Conservation (phyloP, 345 rosid genomes). For the Brassica carinata region DNA sequence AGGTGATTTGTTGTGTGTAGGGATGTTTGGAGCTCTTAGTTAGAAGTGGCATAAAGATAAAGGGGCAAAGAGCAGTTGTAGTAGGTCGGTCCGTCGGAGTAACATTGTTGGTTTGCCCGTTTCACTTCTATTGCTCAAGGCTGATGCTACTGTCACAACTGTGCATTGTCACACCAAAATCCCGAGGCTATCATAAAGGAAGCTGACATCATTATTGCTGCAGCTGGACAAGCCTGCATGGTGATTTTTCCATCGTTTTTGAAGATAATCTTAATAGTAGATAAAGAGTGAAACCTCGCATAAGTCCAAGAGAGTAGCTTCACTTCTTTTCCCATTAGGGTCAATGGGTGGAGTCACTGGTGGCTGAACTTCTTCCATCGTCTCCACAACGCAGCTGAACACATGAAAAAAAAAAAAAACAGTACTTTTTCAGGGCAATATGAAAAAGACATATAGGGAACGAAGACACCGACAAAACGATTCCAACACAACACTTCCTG, state of each 20-base stretch:
- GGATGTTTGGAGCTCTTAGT: slow-evolving; percentile 88
- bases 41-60: slow-evolving; percentile 50
- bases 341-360: slow-evolving; percentile 43
- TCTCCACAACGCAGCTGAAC: slow-evolving; percentile 27
- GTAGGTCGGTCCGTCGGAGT: no score
- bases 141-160: no score
- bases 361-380: slow-evolving; percentile 47
- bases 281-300: slow-evolving; percentile 35
- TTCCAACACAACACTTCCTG: not conserved
- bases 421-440: slow-evolving; percentile 1
- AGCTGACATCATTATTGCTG: no score
- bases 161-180: no score
- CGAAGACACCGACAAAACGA: not conserved
- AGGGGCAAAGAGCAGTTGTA: no score
- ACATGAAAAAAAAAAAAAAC: not conserved
- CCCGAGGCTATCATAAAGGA: no score
- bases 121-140: no score
- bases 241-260: no score
- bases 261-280: no score
- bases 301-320: slow-evolving; percentile 32
- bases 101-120: no score
- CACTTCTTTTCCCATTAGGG: slow-evolving; percentile 34
- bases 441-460: not conserved
- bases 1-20: slow-evolving; percentile 41
- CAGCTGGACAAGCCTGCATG: no score